A percentile compares a stretch with the other conserved stretches of the same genome.
Conservation (phyloP, 129 eudicot genomes). For the Solidago caesia region DNA sequence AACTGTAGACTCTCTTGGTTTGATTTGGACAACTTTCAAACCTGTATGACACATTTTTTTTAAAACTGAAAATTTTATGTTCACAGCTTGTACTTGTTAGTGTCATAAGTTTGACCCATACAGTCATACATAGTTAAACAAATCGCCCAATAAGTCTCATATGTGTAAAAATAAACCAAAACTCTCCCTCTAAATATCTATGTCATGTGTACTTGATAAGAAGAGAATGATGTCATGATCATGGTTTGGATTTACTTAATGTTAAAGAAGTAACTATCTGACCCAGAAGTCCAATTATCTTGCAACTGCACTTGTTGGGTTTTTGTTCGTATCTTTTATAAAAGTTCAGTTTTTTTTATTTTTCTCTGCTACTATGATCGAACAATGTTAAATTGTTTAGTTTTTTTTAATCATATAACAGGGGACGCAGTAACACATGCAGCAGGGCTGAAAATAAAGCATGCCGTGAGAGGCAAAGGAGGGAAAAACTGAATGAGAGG, state of each 20-base stretch:
- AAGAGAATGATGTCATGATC: conserved; percentile 1
- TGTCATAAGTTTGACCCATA: neutral
- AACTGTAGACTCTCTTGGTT: neutral
- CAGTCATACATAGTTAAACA: neutral
- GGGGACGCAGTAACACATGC: conserved; percentile 63
- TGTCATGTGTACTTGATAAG: neutral
- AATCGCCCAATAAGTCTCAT: neutral
- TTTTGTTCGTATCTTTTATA: neutral
- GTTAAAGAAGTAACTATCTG: neutral
- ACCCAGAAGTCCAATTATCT: neutral
- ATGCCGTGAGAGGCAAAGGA: conserved; percentile 82
- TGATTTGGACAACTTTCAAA: neutral
- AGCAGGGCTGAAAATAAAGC: conserved; percentile 64
- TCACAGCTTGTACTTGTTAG: neutral
- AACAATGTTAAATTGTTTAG: conserved; percentile 1
- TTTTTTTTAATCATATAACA: conserved; percentile 30
- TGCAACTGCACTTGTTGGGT: neutral
- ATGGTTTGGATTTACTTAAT: neutral
- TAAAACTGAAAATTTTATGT: neutral
- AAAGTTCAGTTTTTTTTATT: neutral
- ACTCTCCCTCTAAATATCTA: neutral
- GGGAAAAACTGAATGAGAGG: conserved; percentile 88
- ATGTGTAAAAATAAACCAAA: neutral
- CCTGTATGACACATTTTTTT: neutral
- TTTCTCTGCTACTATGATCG: neutral